Evolutionary conservation across 805 yeast genomes (phyloP), one percentile per base, ranked within the genome.

Genomic region (Myxozyma neotropica): DNA sequence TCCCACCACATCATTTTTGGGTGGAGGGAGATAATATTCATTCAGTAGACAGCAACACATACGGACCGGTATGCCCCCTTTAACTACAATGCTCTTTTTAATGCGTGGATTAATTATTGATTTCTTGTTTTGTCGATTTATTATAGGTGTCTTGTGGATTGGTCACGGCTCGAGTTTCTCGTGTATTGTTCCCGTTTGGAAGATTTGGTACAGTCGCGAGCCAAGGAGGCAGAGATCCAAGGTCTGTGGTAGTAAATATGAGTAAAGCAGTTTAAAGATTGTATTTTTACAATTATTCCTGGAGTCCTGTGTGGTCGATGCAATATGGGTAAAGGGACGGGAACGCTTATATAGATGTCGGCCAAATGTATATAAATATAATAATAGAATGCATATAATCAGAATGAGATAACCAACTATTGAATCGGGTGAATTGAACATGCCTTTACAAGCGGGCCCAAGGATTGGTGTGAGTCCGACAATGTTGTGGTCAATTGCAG

Each of bases 1-100:
- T 93, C 1, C 97, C 97, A 1, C 74, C 87, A 55, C 86, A 84
- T 68, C 97, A 93, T 70, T 67, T 89, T 5, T 93, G 97, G 97
- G 91, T 91, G 0, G 97, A 93, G 72, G 98, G 98, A 5, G 98
- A 93, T 72, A 91, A 89, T 70, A 73, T 82, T 15, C 78, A 78
- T 47, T 86, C 96, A 0, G 76, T 91, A 1, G 98, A 93, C 74
- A 85, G 93, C 53, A 92, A 91, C 72, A 81, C 80, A 7, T 93
- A 88, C 75, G 98, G 98, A 0, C 96, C 97, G 0, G 81, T 93
- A 0, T 13, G 61, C 55, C 15, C n/a, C n/a, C n/a, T n/a, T n/a
- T n/a, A n/a, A n/a, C n/a, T n/a, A n/a, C n/a, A n/a, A n/a, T n/a
- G n/a, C 7, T 26, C 27, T 15, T 36, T 35, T 53, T 44, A 43